Evolutionary conservation across 805 yeast genomes (phyloP), one percentile per base, ranked within the genome.

Genomic region (Candida xyloterini): DNA sequence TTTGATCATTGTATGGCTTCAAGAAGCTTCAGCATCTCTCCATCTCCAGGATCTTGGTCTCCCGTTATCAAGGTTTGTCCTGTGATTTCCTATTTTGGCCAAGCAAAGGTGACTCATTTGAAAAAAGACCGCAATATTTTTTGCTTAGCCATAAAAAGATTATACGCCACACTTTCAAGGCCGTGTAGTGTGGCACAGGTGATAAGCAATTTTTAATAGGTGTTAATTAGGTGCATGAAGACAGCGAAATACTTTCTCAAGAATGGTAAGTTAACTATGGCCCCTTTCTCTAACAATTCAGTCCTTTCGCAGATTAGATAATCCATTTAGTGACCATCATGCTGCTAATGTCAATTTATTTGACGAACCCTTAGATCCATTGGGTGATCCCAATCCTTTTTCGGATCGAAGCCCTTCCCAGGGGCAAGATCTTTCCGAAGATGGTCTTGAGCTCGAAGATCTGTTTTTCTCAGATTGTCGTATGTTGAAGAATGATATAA

Each of bases 101-200:
- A 3, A 10, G 18, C 11, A 25, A 18, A 11, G 10, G 36, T 38
- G 42, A 38, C 33, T 38, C 42, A 38, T 38, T 32, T 25, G 16
- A 13, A 18, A 30, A 24, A 8, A 16, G 21, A 8, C 16, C 21
- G 15, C 25, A 23, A 23, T 23, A 8, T 4, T 20, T 15, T 15
- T 16, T 20, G 14, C n/a, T 10, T 15, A 15, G 22, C 38, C 15
- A 20, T 5, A 33, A 21, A 10, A 9, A 21, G 8, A 15, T 22
- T 11, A 9, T 6, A n/a, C 20, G 36, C 36, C 28, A 33, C 24
- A 33, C 6, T 10, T 25, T 10, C 18, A 21, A 14, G 33, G 31
- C 31, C 18, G 31, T 29, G 31, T 7, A 29, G 7, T 9, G 38
- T 34, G 38, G 38, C 38, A 15, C 20, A 26, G n/a, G 10, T 33